phyloP scores from a whole-genome alignment of 2,329 filamentous ascomycete genomes.

The Phyllosticta citribraziliensis region DNA sequence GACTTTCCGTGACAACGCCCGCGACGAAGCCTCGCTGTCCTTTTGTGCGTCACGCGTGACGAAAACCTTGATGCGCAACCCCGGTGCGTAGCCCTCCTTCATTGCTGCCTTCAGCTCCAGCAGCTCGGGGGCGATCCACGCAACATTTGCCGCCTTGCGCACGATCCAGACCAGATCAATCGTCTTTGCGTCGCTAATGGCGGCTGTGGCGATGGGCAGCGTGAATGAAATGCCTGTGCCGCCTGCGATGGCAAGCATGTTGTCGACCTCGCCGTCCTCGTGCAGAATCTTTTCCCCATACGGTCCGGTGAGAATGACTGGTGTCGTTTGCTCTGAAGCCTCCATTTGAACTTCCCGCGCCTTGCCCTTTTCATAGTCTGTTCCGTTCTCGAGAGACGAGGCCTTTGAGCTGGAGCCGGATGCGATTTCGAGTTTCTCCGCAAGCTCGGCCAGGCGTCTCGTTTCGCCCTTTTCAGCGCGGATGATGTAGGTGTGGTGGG shows the following conservation, averaged over 20 bases:
- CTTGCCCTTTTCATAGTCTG: slow-evolving; percentile 14
- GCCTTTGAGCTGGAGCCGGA: neutral
- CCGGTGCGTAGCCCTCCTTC: neutral
- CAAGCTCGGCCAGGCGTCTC: slow-evolving; percentile 23
- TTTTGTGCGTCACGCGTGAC: slow-evolving; percentile 1
- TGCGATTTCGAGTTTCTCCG: slow-evolving; percentile 6
- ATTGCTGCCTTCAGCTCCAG: slow-evolving; percentile 14
- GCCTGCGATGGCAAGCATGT: slow-evolving; percentile 27
- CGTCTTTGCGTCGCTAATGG: slow-evolving; percentile 17
- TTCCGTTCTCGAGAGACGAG: neutral
- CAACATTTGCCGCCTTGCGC: slow-evolving; percentile 22
- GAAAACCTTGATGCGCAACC: slow-evolving; percentile 6
- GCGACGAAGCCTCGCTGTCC: neutral
- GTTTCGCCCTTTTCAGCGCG: slow-evolving; percentile 26
- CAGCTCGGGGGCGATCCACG: slow-evolving; percentile 28
- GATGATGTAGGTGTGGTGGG: slow-evolving; percentile 27
- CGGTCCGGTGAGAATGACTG: slow-evolving; percentile 25
- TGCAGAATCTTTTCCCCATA: slow-evolving; percentile 23
- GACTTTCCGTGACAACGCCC: neutral
- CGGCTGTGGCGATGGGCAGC: slow-evolving; percentile 25
- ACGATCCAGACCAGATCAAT: slow-evolving; percentile 27
- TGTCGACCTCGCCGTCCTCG: slow-evolving; percentile 15
- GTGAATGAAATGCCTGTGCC: slow-evolving; percentile 29
- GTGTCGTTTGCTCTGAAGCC: slow-evolving; percentile 15
- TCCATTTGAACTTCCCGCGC: slow-evolving; percentile 6